Evolutionary conservation across 129 eudicot species (phyloP), one percentile per base, ranked within the genome.

Genomic region (Flaveria trinervia): DNA sequence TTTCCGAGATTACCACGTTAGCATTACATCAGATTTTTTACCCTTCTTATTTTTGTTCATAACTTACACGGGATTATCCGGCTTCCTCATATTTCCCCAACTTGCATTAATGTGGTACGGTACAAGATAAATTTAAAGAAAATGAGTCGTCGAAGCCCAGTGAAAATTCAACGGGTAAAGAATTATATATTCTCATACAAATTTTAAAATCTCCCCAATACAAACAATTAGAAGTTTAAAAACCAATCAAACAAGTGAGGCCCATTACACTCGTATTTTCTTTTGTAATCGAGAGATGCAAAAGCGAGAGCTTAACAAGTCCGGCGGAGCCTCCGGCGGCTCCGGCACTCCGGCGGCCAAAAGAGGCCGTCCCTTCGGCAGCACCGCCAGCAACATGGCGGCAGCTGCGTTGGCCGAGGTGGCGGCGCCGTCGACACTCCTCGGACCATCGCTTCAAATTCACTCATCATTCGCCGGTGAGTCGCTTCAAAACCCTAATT

Each of bases 371-470:
- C 96, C 98, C 0, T 18, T 87, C 73, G 97, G 96, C 20, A 86
- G 96, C 78, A 90, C 93, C 13, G 70, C 76, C 43, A 78, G 67
- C 80, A 85, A 69, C 22, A 60, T 85, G 20, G 86, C 86, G 7
- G 89, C 87, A 1, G 88, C 84, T 8, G 86, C 87, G 1, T 75
- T 49, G 28, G 75, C 88, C 1, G 94, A 88, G 26, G 79, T 86
- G 1, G 84, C 73, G 2, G 94, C 96, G n/a, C 98, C 98, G 2
- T 72, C 89, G 1, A 60, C 96, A 12, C 93, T 93, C 41, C 93
- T 93, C 61, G 98, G 98, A n/a, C 98, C 98, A 18, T 91, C 97
- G 25, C 96, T 93, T 46, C 98, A 93, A 78, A 95, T 93, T 39
- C 96, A 87, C 83, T 85, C 92, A 30, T 75, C 96, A 44, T 90